These are phyloP conservation scores for Colletotrichum simmondsii DNA, from an alignment of 2,329 filamentous ascomycete species.

Conservation along the genomic window DNA sequence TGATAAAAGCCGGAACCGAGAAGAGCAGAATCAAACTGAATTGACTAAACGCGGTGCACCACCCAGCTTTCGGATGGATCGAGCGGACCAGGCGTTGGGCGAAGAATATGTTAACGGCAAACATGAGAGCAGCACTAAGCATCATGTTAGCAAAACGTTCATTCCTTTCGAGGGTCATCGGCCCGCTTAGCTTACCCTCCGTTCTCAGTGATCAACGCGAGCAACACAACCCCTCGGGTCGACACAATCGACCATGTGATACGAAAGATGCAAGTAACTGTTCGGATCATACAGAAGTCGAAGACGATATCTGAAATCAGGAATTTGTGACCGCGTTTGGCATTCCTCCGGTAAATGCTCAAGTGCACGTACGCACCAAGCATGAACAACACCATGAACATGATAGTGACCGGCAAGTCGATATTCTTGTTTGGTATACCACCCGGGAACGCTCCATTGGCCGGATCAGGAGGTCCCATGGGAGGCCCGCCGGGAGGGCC, in stretches of 20 bases:
- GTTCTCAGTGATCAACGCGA: constrained; percentile 48
- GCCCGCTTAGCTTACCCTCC: constrained; percentile 40
- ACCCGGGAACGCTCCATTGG: constrained; percentile 22
- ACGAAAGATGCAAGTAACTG: constrained; percentile 46
- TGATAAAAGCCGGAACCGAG: constrained; percentile 41
- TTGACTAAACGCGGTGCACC: constrained; percentile 43
- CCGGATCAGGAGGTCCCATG: constrained; percentile 26
- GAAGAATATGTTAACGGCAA: constrained; percentile 51
- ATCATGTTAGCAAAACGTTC: not conserved
- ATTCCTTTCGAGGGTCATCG: not conserved
- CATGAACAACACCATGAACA: constrained; percentile 40
- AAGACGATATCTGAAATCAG: constrained; percentile 48
- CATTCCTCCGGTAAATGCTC: constrained; percentile 41
- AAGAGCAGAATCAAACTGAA: constrained; percentile 38
- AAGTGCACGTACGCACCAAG: constrained; percentile 39
- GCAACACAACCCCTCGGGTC: constrained; percentile 43
- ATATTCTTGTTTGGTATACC: constrained; percentile 31
- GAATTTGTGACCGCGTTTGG: constrained; percentile 50
- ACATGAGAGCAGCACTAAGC: constrained; percentile 45
- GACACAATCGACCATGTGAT: constrained; percentile 46
- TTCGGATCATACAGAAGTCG: constrained; percentile 49
- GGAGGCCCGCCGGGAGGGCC: constrained; percentile 2
- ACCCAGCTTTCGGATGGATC: constrained; percentile 48
- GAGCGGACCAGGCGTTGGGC: constrained; percentile 51
- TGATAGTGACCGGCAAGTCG: constrained; percentile 38